Percentiles rank a stretch among this genome's conserved stretches.
Evolutionary conservation across 305 asterid genomes (phyloP).

Genomic region (Solanum hybrid): DNA sequence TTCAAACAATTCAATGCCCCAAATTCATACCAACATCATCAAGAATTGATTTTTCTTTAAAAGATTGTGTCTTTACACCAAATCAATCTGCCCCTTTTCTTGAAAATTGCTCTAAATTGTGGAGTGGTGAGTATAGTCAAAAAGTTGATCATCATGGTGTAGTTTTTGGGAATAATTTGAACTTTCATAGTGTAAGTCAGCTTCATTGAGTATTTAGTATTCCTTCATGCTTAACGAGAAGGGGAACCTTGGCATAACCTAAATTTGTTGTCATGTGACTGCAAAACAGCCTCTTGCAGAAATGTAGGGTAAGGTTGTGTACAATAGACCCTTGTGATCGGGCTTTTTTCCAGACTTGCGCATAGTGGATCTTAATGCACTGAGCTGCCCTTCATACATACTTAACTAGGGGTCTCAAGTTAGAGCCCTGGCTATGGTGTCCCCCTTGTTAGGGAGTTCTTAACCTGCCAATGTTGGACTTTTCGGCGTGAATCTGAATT

Average conservation of each 20-base stretch:
- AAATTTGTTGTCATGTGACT: background rate
- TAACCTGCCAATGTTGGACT: too few species aligned
- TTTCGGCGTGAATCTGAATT: too few species aligned
- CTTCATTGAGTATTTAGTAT: too few species aligned
- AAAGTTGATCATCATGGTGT: too few species aligned
- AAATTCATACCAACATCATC: slow-evolving; percentile 10
- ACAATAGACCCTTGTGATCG: too few species aligned
- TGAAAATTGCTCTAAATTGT: background rate
- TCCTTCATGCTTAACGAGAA: background rate
- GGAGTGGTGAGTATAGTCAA: background rate
- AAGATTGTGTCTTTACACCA: slow-evolving; percentile 25
- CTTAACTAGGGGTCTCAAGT: background rate
- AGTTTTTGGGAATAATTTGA: too few species aligned
- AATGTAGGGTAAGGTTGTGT: background rate
- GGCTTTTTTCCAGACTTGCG: background rate
- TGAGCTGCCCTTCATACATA: background rate
- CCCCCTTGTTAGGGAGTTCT: too few species aligned
- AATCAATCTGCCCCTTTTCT: background rate
- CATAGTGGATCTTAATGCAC: background rate
- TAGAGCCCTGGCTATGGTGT: too few species aligned
- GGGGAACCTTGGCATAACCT: background rate
- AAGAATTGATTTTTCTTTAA: slow-evolving; percentile 22
- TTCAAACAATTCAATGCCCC: slow-evolving; percentile 22
- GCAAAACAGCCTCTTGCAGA: background rate
- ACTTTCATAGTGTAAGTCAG: too few species aligned